Conservation (phyloP, 1,139 yeast genomes). For the Ogataea hybrid region DNA sequence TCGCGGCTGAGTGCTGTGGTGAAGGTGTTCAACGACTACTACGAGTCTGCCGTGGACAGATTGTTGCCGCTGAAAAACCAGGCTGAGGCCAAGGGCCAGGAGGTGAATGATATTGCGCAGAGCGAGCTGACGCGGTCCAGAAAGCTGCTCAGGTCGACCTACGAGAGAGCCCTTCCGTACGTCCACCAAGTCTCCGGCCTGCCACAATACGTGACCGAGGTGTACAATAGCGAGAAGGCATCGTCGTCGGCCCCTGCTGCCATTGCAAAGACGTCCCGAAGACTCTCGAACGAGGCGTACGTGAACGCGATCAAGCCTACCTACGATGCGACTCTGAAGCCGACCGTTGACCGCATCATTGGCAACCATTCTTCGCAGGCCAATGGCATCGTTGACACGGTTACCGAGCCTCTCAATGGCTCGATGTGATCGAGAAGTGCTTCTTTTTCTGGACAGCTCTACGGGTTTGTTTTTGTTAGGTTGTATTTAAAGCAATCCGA, state of each 20-base stretch:
- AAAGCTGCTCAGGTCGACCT: slow-evolving; percentile 17
- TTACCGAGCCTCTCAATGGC: slow-evolving; percentile 14
- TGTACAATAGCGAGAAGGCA: slow-evolving; percentile 27
- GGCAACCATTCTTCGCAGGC: slow-evolving; percentile 10
- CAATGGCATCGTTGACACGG: slow-evolving; percentile 14
- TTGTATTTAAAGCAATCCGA: not conserved
- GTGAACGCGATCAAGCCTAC: slow-evolving; percentile 19
- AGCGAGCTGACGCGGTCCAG: slow-evolving; percentile 24
- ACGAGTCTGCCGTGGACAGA: slow-evolving; percentile 20
- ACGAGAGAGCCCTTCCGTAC: slow-evolving; percentile 20
- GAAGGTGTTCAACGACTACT: slow-evolving; percentile 23
- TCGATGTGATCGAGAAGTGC: not conserved
- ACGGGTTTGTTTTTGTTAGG: not conserved
- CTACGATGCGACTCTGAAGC: slow-evolving; percentile 23
- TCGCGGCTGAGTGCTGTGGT: slow-evolving; percentile 20
- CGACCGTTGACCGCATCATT: slow-evolving; percentile 27
- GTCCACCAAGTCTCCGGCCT: slow-evolving; percentile 24
- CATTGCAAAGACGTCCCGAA: slow-evolving; percentile 31
- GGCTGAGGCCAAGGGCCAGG: slow-evolving; percentile 10
- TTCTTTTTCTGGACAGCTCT: not conserved
- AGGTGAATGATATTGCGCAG: slow-evolving; percentile 3
- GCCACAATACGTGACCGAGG: slow-evolving; percentile 28
- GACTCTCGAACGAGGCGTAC: slow-evolving; percentile 31
- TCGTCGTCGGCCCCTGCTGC: slow-evolving; percentile 29
- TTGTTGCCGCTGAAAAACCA: slow-evolving; percentile 20